Conservation (phyloP, 2,329 filamentous ascomycete genomes). For the Coleophoma cylindrospora region DNA sequence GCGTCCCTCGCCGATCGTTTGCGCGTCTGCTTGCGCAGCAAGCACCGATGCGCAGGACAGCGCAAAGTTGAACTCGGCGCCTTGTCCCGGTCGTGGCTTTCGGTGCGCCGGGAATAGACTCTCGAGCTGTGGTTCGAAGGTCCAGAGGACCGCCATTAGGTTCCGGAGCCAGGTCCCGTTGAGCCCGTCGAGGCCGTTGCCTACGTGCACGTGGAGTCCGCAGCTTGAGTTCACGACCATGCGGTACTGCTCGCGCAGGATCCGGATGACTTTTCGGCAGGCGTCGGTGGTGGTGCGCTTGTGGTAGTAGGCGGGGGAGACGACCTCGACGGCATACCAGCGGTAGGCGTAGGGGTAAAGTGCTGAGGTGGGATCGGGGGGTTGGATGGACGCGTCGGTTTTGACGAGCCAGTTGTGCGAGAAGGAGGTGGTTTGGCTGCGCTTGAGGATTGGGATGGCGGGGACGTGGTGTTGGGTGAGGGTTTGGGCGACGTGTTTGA, state of each 20-base stretch:
- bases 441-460: no score
- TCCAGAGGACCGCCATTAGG: conserved; percentile 17
- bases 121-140: conserved; percentile 22
- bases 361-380: no score
- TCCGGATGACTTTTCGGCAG: neutral
- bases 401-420: no score
- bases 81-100: neutral
- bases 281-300: neutral
- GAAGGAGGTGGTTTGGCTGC: no score
- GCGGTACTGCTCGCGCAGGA: conserved; percentile 4
- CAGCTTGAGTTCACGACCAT: conserved; percentile 15
- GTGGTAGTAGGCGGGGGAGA: neutral
- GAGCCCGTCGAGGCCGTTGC: conserved; percentile 17
- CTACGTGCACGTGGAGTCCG: conserved; percentile 26
- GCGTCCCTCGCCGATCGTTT: no score
- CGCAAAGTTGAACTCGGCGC: neutral
- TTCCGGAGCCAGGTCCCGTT: conserved; percentile 18
- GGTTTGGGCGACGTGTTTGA: no score
- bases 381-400: no score
- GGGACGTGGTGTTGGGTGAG: no score
- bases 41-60: no score
- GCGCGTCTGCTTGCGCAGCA: no score
- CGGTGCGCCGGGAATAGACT: conserved; percentile 13
- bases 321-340: neutral
- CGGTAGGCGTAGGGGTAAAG: neutral